A percentile compares a stretch with the other conserved stretches of the same genome.
phyloP scores from a whole-genome alignment of 140 eudicot genomes.

The Oenanthe javanica region DNA sequence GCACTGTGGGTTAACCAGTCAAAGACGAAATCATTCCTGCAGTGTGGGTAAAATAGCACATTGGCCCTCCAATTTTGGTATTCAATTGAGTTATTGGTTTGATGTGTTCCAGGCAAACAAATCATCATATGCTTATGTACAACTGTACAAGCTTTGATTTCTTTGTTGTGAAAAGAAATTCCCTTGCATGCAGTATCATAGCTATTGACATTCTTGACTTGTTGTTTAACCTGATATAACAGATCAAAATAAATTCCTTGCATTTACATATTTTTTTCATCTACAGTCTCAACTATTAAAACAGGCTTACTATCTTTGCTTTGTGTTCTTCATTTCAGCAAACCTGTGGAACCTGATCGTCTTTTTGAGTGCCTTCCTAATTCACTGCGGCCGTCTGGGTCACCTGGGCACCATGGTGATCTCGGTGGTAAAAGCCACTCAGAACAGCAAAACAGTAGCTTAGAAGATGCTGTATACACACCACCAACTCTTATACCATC shows the following conservation, averaged over 20 bases:
- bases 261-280: background rate
- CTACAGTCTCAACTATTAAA: background rate
- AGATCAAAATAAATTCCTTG: background rate
- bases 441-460: constrained; percentile 25
- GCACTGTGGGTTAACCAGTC: background rate
- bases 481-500: constrained; percentile 92
- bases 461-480: constrained; percentile 65
- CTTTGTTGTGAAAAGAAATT: background rate
- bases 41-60: background rate
- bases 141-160: background rate
- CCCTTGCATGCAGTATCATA: too few species aligned
- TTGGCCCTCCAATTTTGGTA: background rate
- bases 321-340: constrained; percentile 39
- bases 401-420: constrained; percentile 52
- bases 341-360: constrained; percentile 87
- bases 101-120: background rate
- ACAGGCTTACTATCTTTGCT: background rate
- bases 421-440: constrained; percentile 45
- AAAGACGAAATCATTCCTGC: background rate
- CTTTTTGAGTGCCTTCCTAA: constrained; percentile 86
- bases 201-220: background rate
- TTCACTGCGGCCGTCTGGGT: constrained; percentile 64
- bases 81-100: background rate
- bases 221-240: background rate
- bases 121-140: background rate